Conservation (phyloP, 805 yeast genomes). For the Sugiyamaella marilandica region DNA sequence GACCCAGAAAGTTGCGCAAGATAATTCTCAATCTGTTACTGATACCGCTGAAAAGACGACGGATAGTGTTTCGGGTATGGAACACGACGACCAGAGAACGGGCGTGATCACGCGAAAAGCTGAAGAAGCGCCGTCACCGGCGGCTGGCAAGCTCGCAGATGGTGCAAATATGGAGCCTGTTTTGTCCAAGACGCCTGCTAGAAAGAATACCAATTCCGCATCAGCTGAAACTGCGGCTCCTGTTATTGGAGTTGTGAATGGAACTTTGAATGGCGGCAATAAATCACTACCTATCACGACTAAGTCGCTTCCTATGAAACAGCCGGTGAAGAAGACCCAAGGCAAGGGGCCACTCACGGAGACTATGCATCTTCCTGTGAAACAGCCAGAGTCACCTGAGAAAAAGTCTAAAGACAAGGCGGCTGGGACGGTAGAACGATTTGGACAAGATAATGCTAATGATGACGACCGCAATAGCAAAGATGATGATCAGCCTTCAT, state of each 20-base stretch:
- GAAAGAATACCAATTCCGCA: too few relatives aligned
- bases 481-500: neutral
- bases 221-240: constrained; percentile 1
- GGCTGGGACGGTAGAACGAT: neutral
- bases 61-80: too few relatives aligned
- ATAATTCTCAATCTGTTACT: too few relatives aligned
- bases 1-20: too few relatives aligned
- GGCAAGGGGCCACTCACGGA: neutral
- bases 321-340: too few relatives aligned
- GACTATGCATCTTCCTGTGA: neutral
- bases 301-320: too few relatives aligned
- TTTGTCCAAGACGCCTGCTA: too few relatives aligned
- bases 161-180: constrained; percentile 14
- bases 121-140: neutral
- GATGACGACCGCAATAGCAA: neutral
- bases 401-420: neutral
- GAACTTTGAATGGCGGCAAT: too few relatives aligned
- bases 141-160: constrained; percentile 16
- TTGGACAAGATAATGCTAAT: neutral
- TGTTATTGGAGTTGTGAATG: too few relatives aligned
- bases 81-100: too few relatives aligned
- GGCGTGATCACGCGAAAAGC: neutral
- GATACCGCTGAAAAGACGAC: too few relatives aligned
- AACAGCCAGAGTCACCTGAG: neutral
- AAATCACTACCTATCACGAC: too few relatives aligned